These are phyloP conservation scores for Thelephora ganbajun DNA, from an alignment of 768 basidiomycete species.

Conservation along the genomic window DNA sequence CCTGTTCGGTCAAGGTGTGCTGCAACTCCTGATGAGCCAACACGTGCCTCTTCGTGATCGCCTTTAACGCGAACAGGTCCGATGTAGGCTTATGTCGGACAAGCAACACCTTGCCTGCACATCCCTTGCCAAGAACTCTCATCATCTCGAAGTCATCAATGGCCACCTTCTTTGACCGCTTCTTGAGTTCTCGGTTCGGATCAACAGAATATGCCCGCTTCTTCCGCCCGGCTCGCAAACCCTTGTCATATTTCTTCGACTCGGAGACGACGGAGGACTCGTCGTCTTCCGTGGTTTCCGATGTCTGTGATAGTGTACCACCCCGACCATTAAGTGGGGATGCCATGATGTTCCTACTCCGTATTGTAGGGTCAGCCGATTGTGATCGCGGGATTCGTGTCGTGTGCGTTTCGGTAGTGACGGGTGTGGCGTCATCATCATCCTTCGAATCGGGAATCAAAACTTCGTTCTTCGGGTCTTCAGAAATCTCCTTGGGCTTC, in stretches of 20 bases:
- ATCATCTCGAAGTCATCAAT: conserved; percentile 96
- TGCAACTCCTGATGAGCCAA: conserved; percentile 92
- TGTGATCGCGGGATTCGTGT: conserved; percentile 61
- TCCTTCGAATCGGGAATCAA: conserved; percentile 1
- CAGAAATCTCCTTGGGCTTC: not conserved
- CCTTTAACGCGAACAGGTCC: conserved; percentile 86
- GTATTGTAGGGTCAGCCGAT: conserved; percentile 63
- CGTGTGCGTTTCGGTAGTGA: conserved; percentile 14
- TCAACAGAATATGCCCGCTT: conserved; percentile 37
- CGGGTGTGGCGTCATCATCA: conserved; percentile 12
- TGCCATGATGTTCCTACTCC: conserved; percentile 42
- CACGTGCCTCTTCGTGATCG: conserved; percentile 95
- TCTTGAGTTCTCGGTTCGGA: conserved; percentile 37
- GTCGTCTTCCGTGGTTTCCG: conserved; percentile 33
- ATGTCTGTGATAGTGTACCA: conserved; percentile 31
- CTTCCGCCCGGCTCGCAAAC: conserved; percentile 29
- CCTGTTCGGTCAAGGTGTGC: conserved; percentile 94
- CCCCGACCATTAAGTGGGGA: conserved; percentile 23
- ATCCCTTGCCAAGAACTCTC: conserved; percentile 92
- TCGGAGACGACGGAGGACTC: conserved; percentile 56
- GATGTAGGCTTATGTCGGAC: conserved; percentile 65
- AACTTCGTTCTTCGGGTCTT: conserved; percentile 5
- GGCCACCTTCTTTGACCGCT: conserved; percentile 51
- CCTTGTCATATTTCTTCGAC: conserved; percentile 13
- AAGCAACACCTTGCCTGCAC: conserved; percentile 91